Conservation (phyloP, 2,329 filamentous ascomycete species). For the Talaromyces amestolkiae region DNA sequence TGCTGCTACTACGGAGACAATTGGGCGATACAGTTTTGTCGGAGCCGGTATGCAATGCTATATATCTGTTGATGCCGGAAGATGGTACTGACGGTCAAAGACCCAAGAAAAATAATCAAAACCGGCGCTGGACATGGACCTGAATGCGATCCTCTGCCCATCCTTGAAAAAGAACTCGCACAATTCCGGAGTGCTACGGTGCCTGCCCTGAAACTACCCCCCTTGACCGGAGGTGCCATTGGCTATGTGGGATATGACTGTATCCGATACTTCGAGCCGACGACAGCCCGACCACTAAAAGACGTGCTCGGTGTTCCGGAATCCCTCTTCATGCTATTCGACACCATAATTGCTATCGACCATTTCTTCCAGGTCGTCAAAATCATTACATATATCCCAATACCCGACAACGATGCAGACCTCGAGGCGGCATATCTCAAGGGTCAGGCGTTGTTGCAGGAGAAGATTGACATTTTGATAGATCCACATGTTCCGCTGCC, state of each 20-base stretch:
- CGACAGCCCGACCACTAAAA: constrained; percentile 83
- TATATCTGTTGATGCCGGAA: neutral
- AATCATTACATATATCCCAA: constrained; percentile 83
- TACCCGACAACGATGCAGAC: constrained; percentile 58
- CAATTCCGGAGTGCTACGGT: constrained; percentile 77
- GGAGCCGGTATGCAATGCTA: constrained; percentile 60
- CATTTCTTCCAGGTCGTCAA: constrained; percentile 91
- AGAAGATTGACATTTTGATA: constrained; percentile 69
- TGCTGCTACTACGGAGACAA: constrained; percentile 83
- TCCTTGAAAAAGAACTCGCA: constrained; percentile 75
- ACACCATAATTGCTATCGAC: constrained; percentile 91
- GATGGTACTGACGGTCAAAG: constrained; percentile 31
- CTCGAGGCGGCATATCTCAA: constrained; percentile 69
- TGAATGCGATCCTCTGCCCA: constrained; percentile 77
- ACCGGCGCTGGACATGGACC: constrained; percentile 86
- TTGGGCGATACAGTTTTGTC: constrained; percentile 93
- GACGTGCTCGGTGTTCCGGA: constrained; percentile 88
- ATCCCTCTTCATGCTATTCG: constrained; percentile 94
- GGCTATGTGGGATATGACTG: constrained; percentile 98
- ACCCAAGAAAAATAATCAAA: constrained; percentile 73
- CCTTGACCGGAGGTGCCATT: constrained; percentile 86
- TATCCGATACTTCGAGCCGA: constrained; percentile 95
- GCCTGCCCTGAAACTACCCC: constrained; percentile 77
- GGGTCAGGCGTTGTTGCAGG: constrained; percentile 62
- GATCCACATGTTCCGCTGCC: constrained; percentile 74